A percentile compares a stretch with the other conserved stretches of the same genome.
Conservation (phyloP, 169 alveolate genomes). For the Ophryocystis elektroscirrha region DNA sequence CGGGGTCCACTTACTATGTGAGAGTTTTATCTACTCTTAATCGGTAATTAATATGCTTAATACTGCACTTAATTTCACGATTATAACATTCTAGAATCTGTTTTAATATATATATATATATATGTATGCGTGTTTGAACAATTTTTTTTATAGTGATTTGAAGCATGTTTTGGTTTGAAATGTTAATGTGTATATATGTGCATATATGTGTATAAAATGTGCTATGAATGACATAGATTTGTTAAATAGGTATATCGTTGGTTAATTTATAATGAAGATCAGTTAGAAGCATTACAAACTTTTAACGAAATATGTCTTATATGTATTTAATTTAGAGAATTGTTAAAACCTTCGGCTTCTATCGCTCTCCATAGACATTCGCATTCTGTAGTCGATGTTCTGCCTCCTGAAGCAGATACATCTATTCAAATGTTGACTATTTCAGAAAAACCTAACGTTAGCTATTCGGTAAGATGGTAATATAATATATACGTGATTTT, state of each 20-base stretch:
- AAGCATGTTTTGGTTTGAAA: neutral
- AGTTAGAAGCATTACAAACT: neutral
- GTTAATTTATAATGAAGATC: neutral
- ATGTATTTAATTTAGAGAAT: slow-evolving; percentile 52
- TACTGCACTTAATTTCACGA: neutral
- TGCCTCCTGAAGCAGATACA: slow-evolving; percentile 97
- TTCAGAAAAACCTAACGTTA: slow-evolving; percentile 93
- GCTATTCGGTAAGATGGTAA: slow-evolving; percentile 55
- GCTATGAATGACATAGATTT: neutral
- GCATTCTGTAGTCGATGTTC: slow-evolving; percentile 87
- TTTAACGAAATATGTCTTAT: neutral
- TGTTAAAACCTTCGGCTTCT: slow-evolving; percentile 81
- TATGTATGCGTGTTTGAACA: too few relatives aligned
- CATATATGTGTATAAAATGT: neutral
- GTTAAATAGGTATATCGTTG: neutral
- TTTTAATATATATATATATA: too few relatives aligned
- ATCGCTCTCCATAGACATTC: slow-evolving; percentile 97
- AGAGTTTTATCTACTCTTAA: slow-evolving; percentile 89
- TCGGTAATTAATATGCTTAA: slow-evolving; percentile 32
- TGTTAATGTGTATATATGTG: neutral
- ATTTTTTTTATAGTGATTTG: neutral
- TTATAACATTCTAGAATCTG: neutral
- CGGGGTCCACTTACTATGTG: slow-evolving; percentile 87
- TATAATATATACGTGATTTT: neutral
- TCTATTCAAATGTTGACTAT: slow-evolving; percentile 83